Conservation (phyloP, 2,329 filamentous ascomycete genomes). For the Fusarium sp. region DNA sequence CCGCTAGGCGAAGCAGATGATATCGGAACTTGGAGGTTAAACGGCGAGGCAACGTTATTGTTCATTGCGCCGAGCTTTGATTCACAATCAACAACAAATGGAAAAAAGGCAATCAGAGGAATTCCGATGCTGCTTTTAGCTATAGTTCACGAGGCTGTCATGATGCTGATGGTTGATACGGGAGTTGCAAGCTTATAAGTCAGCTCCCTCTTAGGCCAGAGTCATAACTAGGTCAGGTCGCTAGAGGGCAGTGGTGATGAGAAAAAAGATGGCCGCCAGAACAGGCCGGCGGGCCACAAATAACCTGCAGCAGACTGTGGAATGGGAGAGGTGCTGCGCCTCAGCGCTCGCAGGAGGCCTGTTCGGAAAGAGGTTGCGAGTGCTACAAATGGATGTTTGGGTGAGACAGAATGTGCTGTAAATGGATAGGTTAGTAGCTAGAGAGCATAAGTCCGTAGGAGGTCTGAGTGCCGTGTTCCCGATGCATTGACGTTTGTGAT, state of each 20-base stretch:
- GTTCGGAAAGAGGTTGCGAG: not conserved
- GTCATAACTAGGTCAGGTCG: not conserved
- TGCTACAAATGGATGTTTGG: conserved; percentile 1
- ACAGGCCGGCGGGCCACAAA: conserved; percentile 16
- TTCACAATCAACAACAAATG: not conserved
- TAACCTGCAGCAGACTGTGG: conserved; percentile 16
- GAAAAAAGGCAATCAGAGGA: conserved; percentile 9
- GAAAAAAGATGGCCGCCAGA: conserved; percentile 26
- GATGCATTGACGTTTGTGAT: conserved; percentile 5
- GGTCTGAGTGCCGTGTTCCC: conserved; percentile 8
- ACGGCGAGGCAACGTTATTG: conserved; percentile 26
- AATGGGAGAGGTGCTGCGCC: conserved; percentile 32
- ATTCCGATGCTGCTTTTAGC: conserved; percentile 21
- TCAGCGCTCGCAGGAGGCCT: conserved; percentile 33
- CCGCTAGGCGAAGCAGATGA: conserved; percentile 45
- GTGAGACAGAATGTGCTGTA: conserved; percentile 17
- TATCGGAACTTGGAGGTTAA: conserved; percentile 26
- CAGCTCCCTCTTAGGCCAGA: conserved; percentile 24
- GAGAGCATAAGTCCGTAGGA: not conserved
- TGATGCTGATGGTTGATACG: conserved; percentile 18
- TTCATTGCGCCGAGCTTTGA: conserved; percentile 15
- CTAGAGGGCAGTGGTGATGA: conserved; percentile 29
- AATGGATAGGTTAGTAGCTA: conserved; percentile 8
- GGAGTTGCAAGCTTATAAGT: conserved; percentile 32
- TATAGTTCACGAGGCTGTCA: conserved; percentile 28